These are phyloP conservation scores for Danielia reshetovae DNA, from an alignment of 805 yeast species.

Conservation along the genomic window DNA sequence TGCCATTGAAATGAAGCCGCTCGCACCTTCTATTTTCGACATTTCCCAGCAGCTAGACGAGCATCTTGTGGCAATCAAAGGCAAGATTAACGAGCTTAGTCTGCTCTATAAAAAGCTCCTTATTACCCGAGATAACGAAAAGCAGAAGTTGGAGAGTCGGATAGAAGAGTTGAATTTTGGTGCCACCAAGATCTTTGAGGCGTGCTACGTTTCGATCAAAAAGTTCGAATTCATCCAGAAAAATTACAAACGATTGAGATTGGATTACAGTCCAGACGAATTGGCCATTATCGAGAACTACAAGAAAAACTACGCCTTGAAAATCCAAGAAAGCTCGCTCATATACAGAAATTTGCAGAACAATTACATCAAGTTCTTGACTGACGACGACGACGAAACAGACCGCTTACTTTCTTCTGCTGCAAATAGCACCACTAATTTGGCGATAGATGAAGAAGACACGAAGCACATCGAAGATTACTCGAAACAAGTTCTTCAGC, in stretches of 20 bases:
- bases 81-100: slow-evolving; percentile 56
- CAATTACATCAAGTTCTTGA: slow-evolving; percentile 76
- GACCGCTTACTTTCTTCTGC: slow-evolving; percentile 14
- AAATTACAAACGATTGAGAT: slow-evolving; percentile 40
- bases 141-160: slow-evolving; percentile 65
- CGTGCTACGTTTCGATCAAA: slow-evolving; percentile 73
- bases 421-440: not conserved
- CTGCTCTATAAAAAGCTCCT: slow-evolving; percentile 75
- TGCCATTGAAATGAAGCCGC: slow-evolving; percentile 55
- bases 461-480: slow-evolving; percentile 37
- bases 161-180: slow-evolving; percentile 75
- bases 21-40: slow-evolving; percentile 80
- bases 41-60: slow-evolving; percentile 69
- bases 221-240: slow-evolving; percentile 45
- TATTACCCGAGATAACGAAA: slow-evolving; percentile 84
- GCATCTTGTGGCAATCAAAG: slow-evolving; percentile 48
- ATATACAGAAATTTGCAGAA: slow-evolving; percentile 84
- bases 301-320: slow-evolving; percentile 78
- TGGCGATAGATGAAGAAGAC: slow-evolving; percentile 7
- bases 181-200: slow-evolving; percentile 73
- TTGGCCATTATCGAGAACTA: slow-evolving; percentile 69
- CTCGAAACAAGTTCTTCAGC: slow-evolving; percentile 49
- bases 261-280: slow-evolving; percentile 43
- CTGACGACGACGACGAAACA: slow-evolving; percentile 69
- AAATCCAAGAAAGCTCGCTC: slow-evolving; percentile 75